A percentile compares a stretch with the other conserved stretches of the same genome.
Evolutionary conservation across 768 basidiomycete species (phyloP).

Genomic region (Rhodotorula sphaerocarpa): DNA sequence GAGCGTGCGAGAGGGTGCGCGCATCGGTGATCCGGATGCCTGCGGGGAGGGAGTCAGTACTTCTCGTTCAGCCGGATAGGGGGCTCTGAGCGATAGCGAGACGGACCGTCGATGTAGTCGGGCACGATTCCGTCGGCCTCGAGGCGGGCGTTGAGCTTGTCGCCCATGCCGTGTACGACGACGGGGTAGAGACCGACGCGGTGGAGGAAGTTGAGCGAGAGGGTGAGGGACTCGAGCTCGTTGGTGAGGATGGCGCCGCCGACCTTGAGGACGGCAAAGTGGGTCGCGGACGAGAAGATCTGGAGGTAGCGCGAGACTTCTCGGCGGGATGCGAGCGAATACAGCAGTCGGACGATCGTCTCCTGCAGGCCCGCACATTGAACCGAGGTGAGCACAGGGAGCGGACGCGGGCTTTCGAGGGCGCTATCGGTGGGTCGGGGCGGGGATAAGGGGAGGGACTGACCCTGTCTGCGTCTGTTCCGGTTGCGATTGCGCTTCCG

Average conservation of each 20-base stretch:
- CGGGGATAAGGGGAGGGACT: neutral
- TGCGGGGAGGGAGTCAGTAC: slow-evolving; percentile 3
- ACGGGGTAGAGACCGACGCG: slow-evolving; percentile 96
- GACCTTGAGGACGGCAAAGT: slow-evolving; percentile 73
- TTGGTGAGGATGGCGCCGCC: slow-evolving; percentile 85
- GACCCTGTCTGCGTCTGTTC: slow-evolving; percentile 32
- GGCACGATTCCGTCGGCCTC: slow-evolving; percentile 87
- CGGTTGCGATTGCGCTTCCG: slow-evolving; percentile 20
- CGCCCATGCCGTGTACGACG: slow-evolving; percentile 80
- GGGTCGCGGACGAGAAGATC: slow-evolving; percentile 69
- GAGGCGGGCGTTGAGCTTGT: slow-evolving; percentile 73
- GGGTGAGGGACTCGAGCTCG: slow-evolving; percentile 83
- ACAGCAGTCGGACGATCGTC: slow-evolving; percentile 89
- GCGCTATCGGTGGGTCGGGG: neutral
- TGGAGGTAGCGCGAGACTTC: slow-evolving; percentile 97
- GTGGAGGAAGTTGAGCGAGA: slow-evolving; percentile 92
- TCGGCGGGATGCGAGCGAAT: slow-evolving; percentile 91
- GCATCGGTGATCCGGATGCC: slow-evolving; percentile 96
- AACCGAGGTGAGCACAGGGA: neutral
- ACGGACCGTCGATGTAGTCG: slow-evolving; percentile 80
- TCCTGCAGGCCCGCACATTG: slow-evolving; percentile 50
- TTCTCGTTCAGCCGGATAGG: no score
- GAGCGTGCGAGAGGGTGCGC: slow-evolving; percentile 87
- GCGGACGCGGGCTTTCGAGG: neutral
- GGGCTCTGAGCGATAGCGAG: no score